These are phyloP conservation scores for Leccinum subtestaceum DNA, from an alignment of 768 basidiomycete species.

Conservation along the genomic window DNA sequence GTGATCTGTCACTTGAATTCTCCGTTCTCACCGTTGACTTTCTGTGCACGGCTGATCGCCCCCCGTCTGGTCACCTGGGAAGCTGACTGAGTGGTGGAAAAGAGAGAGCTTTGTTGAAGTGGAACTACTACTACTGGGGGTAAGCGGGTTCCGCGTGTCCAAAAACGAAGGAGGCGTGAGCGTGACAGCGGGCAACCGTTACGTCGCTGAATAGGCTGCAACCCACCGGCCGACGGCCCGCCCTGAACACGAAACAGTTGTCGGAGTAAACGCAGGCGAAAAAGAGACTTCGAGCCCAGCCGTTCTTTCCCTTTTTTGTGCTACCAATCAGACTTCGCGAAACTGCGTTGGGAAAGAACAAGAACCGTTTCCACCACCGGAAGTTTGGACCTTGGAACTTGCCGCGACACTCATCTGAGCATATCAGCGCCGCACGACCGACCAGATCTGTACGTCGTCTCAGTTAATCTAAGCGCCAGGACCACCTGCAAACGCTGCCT, in stretches of 20 bases:
- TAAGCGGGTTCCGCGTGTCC: constrained; percentile 1
- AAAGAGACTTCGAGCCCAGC: background rate
- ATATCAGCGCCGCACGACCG: constrained; percentile 1
- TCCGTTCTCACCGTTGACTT: constrained; percentile 14
- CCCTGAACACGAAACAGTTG: background rate
- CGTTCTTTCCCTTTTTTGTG: constrained; percentile 18
- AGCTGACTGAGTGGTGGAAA: background rate
- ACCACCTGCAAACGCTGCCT: background rate
- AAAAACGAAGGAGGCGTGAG: background rate
- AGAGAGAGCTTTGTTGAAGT: background rate
- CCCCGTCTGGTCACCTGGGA: constrained; percentile 2
- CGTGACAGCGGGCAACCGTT: constrained; percentile 8
- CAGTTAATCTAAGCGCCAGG: constrained; percentile 15
- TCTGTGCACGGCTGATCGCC: constrained; percentile 8
- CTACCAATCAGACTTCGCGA: constrained; percentile 1
- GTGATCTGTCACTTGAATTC: constrained; percentile 1
- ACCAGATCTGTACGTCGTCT: constrained; percentile 17
- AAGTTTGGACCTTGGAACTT: background rate
- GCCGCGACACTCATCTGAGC: background rate
- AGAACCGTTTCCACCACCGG: background rate
- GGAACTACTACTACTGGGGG: background rate
- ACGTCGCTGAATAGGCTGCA: constrained; percentile 10
- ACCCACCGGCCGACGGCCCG: constrained; percentile 19
- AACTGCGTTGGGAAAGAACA: background rate
- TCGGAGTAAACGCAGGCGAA: background rate